A percentile compares a stretch with the other conserved stretches of the same genome.
phyloP scores from a whole-genome alignment of 352 stramenopile genomes.

The Globisporangium acanthophoron region DNA sequence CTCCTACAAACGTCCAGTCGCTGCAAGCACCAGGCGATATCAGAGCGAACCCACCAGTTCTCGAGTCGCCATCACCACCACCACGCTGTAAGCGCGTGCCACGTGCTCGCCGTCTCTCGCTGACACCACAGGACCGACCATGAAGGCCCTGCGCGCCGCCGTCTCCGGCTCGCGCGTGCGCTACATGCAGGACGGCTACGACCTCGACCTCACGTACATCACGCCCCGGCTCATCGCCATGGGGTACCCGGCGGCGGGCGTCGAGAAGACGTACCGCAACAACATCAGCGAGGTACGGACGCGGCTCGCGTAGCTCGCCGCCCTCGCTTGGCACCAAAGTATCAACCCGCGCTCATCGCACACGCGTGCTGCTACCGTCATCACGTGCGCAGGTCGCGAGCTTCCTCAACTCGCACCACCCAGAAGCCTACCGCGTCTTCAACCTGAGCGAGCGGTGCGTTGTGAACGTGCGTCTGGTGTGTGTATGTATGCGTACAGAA shows the following conservation, averaged over 20 bases:
- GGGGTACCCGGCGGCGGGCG: slow-evolving; percentile 71
- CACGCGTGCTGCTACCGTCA: not conserved
- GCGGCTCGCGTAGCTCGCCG: not conserved
- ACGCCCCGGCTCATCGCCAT: slow-evolving; percentile 75
- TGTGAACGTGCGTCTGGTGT: not conserved
- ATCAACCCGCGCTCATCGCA: not conserved
- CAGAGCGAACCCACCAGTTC: not conserved
- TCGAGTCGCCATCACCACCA: not conserved
- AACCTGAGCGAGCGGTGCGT: slow-evolving; percentile 75
- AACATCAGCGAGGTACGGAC: slow-evolving; percentile 62
- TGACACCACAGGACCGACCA: slow-evolving; percentile 8
- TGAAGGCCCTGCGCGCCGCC: slow-evolving; percentile 74
- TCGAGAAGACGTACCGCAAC: slow-evolving; percentile 86
- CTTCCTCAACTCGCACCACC: slow-evolving; percentile 69
- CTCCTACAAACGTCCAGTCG: not conserved
- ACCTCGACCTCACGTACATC: slow-evolving; percentile 86
- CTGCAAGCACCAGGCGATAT: no score
- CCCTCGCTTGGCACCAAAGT: not conserved
- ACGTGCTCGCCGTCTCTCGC: no score
- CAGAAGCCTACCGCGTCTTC: slow-evolving; percentile 65
- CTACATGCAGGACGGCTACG: slow-evolving; percentile 78
- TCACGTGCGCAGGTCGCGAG: slow-evolving; percentile 29
- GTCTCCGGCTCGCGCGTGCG: slow-evolving; percentile 80
- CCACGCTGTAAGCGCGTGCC: no score
- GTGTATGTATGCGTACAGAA: no score